Evolutionary conservation across 208 protist genomes (phyloP).

Genomic region (Blechomonas ayalai): DNA sequence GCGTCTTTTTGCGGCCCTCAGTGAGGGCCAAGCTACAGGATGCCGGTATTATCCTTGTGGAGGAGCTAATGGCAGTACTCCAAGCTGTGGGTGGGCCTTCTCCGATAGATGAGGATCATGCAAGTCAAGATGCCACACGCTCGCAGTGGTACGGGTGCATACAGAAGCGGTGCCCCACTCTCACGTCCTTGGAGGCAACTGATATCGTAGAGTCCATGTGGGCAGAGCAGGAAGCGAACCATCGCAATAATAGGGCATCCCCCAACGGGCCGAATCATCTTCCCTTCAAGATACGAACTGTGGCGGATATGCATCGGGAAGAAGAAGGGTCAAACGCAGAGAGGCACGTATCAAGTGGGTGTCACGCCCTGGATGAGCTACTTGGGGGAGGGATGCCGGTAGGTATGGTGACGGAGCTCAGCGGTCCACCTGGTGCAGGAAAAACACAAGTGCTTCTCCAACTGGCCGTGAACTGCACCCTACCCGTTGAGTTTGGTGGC

Average conservation of each 20-base stretch:
- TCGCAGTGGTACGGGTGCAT: no score
- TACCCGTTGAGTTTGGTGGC: slow-evolving; percentile 68
- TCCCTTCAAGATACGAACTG: slow-evolving; percentile 4
- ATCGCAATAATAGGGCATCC: no score
- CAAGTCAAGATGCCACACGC: no score
- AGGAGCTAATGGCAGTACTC: slow-evolving; percentile 24
- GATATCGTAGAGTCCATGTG: background rate
- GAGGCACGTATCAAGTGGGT: slow-evolving; percentile 61
- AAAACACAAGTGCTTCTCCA: slow-evolving; percentile 91
- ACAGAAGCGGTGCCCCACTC: no score
- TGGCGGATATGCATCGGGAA: slow-evolving; percentile 3
- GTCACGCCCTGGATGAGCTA: slow-evolving; percentile 54
- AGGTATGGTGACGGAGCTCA: slow-evolving; percentile 66
- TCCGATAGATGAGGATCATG: no score
- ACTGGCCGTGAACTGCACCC: slow-evolving; percentile 64
- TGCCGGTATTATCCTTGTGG: slow-evolving; percentile 43
- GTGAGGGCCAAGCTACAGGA: slow-evolving; percentile 74
- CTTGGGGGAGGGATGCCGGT: slow-evolving; percentile 68
- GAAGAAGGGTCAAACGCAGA: background rate
- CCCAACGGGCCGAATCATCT: no score
- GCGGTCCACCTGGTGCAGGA: slow-evolving; percentile 83
- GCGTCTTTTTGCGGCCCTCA: slow-evolving; percentile 20
- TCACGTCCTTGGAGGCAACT: background rate
- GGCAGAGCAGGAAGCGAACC: no score
- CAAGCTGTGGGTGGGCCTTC: background rate